Base-by-base conservation (phyloP, 371 early-diverging fungal species). In the Basidiobolus meristosporus region DNA sequence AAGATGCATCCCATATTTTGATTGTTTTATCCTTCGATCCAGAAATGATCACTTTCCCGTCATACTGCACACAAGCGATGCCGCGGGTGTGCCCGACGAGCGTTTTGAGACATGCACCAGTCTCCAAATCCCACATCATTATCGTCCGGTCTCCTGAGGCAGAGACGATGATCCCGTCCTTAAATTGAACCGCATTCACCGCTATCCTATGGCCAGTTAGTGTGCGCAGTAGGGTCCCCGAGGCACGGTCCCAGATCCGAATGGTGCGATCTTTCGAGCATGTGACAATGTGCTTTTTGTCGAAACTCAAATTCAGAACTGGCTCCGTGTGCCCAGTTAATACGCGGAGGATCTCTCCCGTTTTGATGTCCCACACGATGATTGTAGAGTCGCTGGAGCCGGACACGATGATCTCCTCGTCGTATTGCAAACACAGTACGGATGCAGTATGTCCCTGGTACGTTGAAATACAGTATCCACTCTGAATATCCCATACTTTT, bases 261-360 rank as follows among this genome's bases (percentile, higher is more conserved):
- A 88, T 71, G 1, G 84, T 81, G 17, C 68, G 62, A 50, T 91
- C 96, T 52, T 89, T 84, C n/a, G 82, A 80, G 43, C 85, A 85
- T 26, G 77, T 75, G 5, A 87, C 80, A 12, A 89, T 63, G 9
- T 58, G 54, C n/a, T 63, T 53, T 10, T 57, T 54, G 38, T 62
- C 53, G 44, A 84, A 70, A 0, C 77, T 63, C 14, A 82, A 50
- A 41, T 79, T 79, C 31, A 84, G 53, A 16, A 82, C 79, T 31
- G 75, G 65, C 40, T 68, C 64, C 1, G 58, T 43, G 56, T 90
- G 85, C 9, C 77, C 79, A 6, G 20, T 19, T 11, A 76, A 36
- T 2, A 62, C 59, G 11, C 63, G 68, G 10, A 81, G 48, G 22
- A 65, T 63, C 38, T 59, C 51, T 2, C 80, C 76, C 0, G 77